phyloP scores from a whole-genome alignment of 768 basidiomycete species.

The Russula sp. region DNA sequence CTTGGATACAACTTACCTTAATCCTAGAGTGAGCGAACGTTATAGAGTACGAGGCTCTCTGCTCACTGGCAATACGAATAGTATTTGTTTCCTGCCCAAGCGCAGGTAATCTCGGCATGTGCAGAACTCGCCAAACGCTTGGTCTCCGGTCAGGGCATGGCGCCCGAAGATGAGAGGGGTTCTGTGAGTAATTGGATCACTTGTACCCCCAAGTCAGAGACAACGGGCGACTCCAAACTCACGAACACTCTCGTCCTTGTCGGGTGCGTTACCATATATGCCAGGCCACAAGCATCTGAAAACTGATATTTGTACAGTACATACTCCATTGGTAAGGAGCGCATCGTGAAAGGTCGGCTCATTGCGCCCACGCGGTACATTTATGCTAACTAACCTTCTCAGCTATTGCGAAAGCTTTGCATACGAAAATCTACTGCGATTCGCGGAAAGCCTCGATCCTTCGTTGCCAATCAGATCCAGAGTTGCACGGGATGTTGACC shows the following conservation, averaged over 20 bases:
- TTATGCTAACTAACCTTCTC: background rate
- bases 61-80: constrained; percentile 28
- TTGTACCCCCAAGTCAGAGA: constrained; percentile 23
- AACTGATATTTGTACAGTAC: constrained; percentile 47
- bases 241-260: constrained; percentile 56
- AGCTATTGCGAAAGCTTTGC: constrained; percentile 82
- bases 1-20: constrained; percentile 93
- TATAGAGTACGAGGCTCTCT: background rate
- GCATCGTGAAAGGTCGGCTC: constrained; percentile 84
- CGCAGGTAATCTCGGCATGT: constrained; percentile 90
- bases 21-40: constrained; percentile 53
- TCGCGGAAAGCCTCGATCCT: constrained; percentile 75
- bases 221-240: constrained; percentile 36
- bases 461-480: constrained; percentile 77
- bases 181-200: constrained; percentile 51
- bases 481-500: constrained; percentile 73
- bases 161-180: constrained; percentile 26
- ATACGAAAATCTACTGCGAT: constrained; percentile 86
- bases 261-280: constrained; percentile 44
- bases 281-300: background rate
- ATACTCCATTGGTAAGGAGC: constrained; percentile 96
- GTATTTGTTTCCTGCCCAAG: constrained; percentile 95
- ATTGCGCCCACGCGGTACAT: background rate
- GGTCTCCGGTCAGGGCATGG: constrained; percentile 36
- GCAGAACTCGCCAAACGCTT: constrained; percentile 69